These are phyloP conservation scores for Phytophthora cactorum DNA, from an alignment of 352 stramenopile genomes.

Conservation along the genomic window DNA sequence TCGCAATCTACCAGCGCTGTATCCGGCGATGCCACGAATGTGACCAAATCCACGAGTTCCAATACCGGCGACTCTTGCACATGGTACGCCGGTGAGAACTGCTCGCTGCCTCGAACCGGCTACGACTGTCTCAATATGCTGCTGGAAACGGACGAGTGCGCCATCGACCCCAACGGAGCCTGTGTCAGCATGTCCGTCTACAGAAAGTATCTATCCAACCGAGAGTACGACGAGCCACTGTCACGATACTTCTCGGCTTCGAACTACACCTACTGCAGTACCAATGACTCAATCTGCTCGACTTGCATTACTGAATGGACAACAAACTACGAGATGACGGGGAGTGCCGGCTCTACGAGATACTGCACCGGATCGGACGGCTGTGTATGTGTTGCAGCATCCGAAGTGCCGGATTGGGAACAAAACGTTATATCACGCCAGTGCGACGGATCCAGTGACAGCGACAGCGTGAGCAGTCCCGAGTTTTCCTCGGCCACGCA, in stretches of 20 bases:
- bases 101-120: constrained; percentile 25
- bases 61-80: constrained; percentile 40
- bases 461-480: constrained; percentile 1
- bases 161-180: constrained; percentile 37
- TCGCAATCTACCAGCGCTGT: constrained; percentile 4
- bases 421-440: constrained; percentile 33
- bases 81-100: constrained; percentile 35
- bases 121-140: constrained; percentile 41
- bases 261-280: constrained; percentile 50
- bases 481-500: constrained; percentile 28
- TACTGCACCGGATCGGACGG: constrained; percentile 42
- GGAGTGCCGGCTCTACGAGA: constrained; percentile 12
- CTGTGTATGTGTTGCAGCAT: constrained; percentile 48
- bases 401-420: constrained; percentile 35
- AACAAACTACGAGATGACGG: constrained; percentile 28
- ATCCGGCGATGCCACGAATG: background rate
- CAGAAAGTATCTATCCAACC: constrained; percentile 29
- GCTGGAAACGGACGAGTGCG: constrained; percentile 38
- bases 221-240: constrained; percentile 34
- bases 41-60: constrained; percentile 29
- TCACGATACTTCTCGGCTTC: constrained; percentile 36
- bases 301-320: constrained; percentile 39
- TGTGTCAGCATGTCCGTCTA: constrained; percentile 43
- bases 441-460: constrained; percentile 22
- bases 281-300: constrained; percentile 39